Base-by-base conservation (phyloP, 2,329 filamentous ascomycete genomes). In the Diaporthe citriasiana region DNA sequence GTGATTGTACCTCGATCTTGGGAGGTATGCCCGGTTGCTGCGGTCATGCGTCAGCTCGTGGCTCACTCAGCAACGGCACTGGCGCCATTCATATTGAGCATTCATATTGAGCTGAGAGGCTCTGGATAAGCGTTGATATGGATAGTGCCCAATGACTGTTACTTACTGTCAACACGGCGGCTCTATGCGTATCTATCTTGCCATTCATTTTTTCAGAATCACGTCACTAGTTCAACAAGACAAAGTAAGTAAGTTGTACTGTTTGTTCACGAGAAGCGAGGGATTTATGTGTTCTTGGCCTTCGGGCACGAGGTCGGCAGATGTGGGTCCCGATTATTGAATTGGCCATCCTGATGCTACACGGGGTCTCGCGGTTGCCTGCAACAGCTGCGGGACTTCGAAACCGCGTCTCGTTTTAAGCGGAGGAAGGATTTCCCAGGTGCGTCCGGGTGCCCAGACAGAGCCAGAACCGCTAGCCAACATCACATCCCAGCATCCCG, bases 1-100 rank as follows among this genome's bases (percentile, higher is more conserved):
- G 75, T 22, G 74, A 47, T 12, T 73, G 76, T 27, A 81, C 51
- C 47, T 76, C 75, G 59, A 81, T 78, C 38, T 56, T 55, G 4
- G 75, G 65, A 10, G 73, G 70, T 4, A 5, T 17, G 25, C 75
- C 73, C 17, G n/a, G 17, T 13, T 65, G 70, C 73, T 76, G 50
- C 30, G 19, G 15, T 25, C 3, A 1, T 45, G 17, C 27, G 15
- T 72, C 25, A 72, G 70, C 47, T 22, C 3, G 19, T 33, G 13
- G 50, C 2, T 60, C 38, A 33, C 5, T 4, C 2, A 38, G 15
- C 22, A 19, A 12, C 4, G 5, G 19, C 22, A 19, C 6, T 2
- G 5, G 19, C 4, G 51, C 25, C 9, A 40, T 35, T 13, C 4
- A 17, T 30, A 19, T 25, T 72, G 25, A 17, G 19, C 59, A n/a